Evolutionary conservation across 2,329 filamentous ascomycete genomes (phyloP).

Genomic region (Aureobasidium sp.): DNA sequence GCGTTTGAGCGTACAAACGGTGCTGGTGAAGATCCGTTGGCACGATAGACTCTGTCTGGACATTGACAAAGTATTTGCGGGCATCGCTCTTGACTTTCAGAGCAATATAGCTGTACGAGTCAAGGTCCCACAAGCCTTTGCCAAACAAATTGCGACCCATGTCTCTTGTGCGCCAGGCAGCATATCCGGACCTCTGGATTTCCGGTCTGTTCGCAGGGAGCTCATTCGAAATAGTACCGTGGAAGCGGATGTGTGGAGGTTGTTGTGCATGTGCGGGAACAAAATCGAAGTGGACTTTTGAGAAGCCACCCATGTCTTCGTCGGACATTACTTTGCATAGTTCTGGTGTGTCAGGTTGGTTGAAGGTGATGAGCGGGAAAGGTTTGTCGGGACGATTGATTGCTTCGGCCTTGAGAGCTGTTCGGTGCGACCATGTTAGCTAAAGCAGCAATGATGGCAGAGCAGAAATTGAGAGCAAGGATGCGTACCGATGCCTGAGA

Average conservation of each 20-base stretch:
- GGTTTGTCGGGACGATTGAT: conserved; percentile 59
- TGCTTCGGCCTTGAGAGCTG: conserved; percentile 64
- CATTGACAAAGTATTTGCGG: conserved; percentile 85
- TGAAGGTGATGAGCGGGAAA: conserved; percentile 59
- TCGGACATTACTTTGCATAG: conserved; percentile 68
- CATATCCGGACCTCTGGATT: conserved; percentile 75
- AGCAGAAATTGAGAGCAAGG: neutral
- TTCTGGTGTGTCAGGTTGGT: conserved; percentile 37
- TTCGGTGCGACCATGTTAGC: neutral
- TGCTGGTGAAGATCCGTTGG: conserved; percentile 97
- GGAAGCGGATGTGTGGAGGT: conserved; percentile 69
- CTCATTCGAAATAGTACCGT: conserved; percentile 79
- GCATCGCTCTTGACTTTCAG: conserved; percentile 86
- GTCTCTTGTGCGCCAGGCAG: conserved; percentile 81
- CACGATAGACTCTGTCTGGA: conserved; percentile 90
- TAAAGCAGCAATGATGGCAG: conserved; percentile 20
- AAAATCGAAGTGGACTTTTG: conserved; percentile 64
- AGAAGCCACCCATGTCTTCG: conserved; percentile 75
- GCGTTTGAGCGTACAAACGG: conserved; percentile 68
- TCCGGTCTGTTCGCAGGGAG: conserved; percentile 69
- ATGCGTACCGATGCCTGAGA: conserved; percentile 47
- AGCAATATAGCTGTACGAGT: conserved; percentile 80
- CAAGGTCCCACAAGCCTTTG: conserved; percentile 77
- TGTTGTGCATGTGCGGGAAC: conserved; percentile 41
- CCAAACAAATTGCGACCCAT: conserved; percentile 76